Evolutionary conservation across 2,329 filamentous ascomycete genomes (phyloP).

Genomic region (Trichoderma sp.): DNA sequence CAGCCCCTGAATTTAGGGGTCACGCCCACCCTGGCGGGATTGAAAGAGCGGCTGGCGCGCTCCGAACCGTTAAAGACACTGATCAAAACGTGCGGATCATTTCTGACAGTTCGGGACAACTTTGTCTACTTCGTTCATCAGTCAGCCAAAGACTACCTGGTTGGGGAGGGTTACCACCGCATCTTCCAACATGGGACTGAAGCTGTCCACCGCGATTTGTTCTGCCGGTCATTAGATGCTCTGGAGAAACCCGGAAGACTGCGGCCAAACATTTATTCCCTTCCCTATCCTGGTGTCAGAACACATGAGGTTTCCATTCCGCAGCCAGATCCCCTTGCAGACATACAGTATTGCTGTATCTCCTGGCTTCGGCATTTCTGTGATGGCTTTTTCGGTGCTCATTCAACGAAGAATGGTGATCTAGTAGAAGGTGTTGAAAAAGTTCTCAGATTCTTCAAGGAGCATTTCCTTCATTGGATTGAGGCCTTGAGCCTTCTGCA

Average conservation of each 20-base stretch:
- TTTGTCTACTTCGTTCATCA: conserved; percentile 46
- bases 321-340: conserved; percentile 30
- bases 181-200: conserved; percentile 36
- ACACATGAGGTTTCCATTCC: conserved; percentile 27
- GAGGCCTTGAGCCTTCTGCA: not conserved
- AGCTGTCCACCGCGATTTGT: not conserved
- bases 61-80: not conserved
- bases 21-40: not conserved
- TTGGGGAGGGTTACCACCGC: conserved; percentile 32
- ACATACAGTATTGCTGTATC: conserved; percentile 30
- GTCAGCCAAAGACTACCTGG: conserved; percentile 49
- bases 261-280: conserved; percentile 41
- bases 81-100: conserved; percentile 42
- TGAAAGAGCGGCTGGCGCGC: not conserved
- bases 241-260: conserved; percentile 30
- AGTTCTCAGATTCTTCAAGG: not conserved
- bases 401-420: not conserved
- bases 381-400: not conserved
- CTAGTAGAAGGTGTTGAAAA: not conserved
- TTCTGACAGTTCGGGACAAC: conserved; percentile 40
- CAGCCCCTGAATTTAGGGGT: too few species aligned
- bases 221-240: not conserved
- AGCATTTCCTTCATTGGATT: conserved; percentile 16
- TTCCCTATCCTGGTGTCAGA: conserved; percentile 31
- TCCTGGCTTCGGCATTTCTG: conserved; percentile 33